A percentile compares a stretch with the other conserved stretches of the same genome.
These are phyloP conservation scores for Eutrema salsugineum DNA, from an alignment of 441 rosid genomes.

Conservation along the genomic window DNA sequence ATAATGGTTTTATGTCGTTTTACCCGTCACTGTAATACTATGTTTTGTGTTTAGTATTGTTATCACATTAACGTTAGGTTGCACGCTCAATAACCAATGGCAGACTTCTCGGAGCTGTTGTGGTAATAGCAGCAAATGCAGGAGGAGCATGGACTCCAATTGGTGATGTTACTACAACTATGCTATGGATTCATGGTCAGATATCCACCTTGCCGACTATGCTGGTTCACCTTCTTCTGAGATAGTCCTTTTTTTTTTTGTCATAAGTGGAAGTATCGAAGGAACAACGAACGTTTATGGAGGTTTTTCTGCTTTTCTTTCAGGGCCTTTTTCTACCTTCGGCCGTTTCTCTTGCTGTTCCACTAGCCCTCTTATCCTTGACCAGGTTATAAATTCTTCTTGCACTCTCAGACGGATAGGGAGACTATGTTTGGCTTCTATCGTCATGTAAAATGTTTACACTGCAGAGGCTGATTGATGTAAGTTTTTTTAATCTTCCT, in stretches of 20 bases:
- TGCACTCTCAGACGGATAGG: slow-evolving; percentile 13
- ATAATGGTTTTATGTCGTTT: neutral
- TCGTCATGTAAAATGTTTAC: neutral
- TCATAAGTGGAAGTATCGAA: neutral
- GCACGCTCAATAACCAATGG: slow-evolving; percentile 7
- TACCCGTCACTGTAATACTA: neutral
- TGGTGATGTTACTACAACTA: slow-evolving; percentile 96
- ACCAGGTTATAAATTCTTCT: slow-evolving; percentile 60
- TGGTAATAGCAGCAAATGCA: slow-evolving; percentile 94
- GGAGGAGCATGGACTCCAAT: slow-evolving; percentile 99
- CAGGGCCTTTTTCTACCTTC: slow-evolving; percentile 79
- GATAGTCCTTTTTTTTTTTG: neutral
- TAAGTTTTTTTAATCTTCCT: slow-evolving; percentile 10
- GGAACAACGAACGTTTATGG: neutral
- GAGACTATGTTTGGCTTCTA: neutral
- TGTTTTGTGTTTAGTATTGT: neutral
- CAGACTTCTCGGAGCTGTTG: slow-evolving; percentile 93
- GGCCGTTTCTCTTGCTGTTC: slow-evolving; percentile 77
- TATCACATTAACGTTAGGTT: neutral
- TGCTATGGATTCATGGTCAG: slow-evolving; percentile 98
- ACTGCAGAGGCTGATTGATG: slow-evolving; percentile 17
- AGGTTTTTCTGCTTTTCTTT: slow-evolving; percentile 17
- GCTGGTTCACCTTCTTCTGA: slow-evolving; percentile 48
- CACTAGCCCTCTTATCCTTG: slow-evolving; percentile 84
- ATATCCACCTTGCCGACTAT: slow-evolving; percentile 79